These are phyloP conservation scores for Trypanosoma caninum DNA, from an alignment of 208 protist genomes.

Conservation along the genomic window DNA sequence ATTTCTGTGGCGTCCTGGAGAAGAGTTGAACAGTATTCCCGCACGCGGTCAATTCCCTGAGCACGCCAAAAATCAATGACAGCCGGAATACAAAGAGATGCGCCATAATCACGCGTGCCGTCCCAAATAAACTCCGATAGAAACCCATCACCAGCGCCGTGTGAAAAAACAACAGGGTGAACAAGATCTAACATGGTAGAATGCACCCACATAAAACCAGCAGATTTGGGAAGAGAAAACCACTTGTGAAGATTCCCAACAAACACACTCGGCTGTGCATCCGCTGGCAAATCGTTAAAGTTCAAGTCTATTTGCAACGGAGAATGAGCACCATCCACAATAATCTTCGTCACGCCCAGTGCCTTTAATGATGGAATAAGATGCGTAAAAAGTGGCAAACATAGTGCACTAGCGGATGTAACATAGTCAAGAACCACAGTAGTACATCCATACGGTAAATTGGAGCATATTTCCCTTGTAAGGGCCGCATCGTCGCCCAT, in stretches of 20 bases:
- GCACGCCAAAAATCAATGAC: slow-evolving; percentile 74
- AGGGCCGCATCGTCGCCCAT: slow-evolving; percentile 67
- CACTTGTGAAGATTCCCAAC: slow-evolving; percentile 92
- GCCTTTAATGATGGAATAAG: slow-evolving; percentile 71
- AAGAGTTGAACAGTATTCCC: slow-evolving; percentile 49
- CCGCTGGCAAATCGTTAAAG: slow-evolving; percentile 48
- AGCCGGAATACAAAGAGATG: slow-evolving; percentile 76
- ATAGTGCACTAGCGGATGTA: slow-evolving; percentile 81
- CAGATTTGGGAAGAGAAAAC: slow-evolving; percentile 82
- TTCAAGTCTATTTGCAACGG: slow-evolving; percentile 73
- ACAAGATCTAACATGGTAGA: slow-evolving; percentile 34
- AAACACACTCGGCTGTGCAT: slow-evolving; percentile 69
- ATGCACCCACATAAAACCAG: slow-evolving; percentile 85
- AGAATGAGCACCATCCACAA: slow-evolving; percentile 90
- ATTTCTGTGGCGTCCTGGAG: slow-evolving; percentile 50
- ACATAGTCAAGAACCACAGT: slow-evolving; percentile 85
- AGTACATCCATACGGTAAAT: slow-evolving; percentile 71
- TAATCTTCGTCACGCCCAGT: slow-evolving; percentile 66
- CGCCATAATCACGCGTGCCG: slow-evolving; percentile 83
- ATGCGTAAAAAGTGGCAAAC: slow-evolving; percentile 76
- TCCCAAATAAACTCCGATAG: slow-evolving; percentile 92
- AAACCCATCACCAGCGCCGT: slow-evolving; percentile 84
- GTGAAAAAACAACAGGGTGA: slow-evolving; percentile 74
- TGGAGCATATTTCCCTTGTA: slow-evolving; percentile 46
- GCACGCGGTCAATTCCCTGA: slow-evolving; percentile 55